Conservation (phyloP, 108 stramenopile species). For the Fistulifera solaris region DNA sequence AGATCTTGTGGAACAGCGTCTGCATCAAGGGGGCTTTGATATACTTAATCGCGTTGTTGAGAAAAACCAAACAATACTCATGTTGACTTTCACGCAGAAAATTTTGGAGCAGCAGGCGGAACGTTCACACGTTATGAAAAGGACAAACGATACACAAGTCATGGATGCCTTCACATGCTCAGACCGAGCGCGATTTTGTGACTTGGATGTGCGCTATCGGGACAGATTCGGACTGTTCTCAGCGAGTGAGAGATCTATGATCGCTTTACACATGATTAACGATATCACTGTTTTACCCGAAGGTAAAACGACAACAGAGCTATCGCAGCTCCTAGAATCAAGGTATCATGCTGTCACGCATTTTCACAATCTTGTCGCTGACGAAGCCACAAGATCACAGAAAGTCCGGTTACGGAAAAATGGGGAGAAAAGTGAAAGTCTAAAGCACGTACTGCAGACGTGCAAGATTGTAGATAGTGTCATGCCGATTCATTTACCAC, state of each 20-base stretch:
- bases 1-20: conserved; percentile 17
- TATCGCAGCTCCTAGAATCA: conserved; percentile 7
- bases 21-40: conserved; percentile 28
- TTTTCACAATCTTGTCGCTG: neutral
- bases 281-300: conserved; percentile 15
- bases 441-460: conserved; percentile 21
- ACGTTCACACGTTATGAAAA: conserved; percentile 28
- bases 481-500: conserved; percentile 29
- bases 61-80: conserved; percentile 11
- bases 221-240: conserved; percentile 41
- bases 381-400: neutral
- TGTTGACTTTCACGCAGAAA: conserved; percentile 37
- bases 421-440: conserved; percentile 3
- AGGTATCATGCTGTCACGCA: conserved; percentile 2
- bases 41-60: conserved; percentile 8
- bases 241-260: conserved; percentile 24
- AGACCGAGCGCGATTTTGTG: conserved; percentile 24
- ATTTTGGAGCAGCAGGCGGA: conserved; percentile 45
- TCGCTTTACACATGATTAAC: conserved; percentile 35
- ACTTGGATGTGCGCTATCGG: neutral
- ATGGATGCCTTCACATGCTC: conserved; percentile 39
- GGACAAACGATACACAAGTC: conserved; percentile 20
- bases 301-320: conserved; percentile 13
- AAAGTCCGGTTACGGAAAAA: neutral
- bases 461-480: conserved; percentile 38